A percentile compares a stretch with the other conserved stretches of the same genome.
phyloP scores from a whole-genome alignment of 2,329 filamentous ascomycete genomes.

The Diaporthe humulicola region DNA sequence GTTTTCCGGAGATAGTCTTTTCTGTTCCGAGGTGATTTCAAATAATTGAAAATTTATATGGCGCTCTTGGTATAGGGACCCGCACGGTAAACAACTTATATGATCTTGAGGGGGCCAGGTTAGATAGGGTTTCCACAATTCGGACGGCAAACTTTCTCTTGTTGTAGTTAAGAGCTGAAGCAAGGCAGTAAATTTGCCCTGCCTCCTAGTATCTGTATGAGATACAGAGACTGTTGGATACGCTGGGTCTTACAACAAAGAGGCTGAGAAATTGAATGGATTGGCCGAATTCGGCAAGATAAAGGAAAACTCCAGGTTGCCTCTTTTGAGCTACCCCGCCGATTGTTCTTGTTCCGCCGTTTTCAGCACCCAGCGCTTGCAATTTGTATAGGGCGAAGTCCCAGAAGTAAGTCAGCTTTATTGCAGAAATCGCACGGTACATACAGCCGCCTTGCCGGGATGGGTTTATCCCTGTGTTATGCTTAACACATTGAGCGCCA shows the following conservation, averaged over 20 bases:
- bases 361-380: not conserved
- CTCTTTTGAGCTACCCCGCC: not conserved
- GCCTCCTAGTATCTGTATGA: not conserved
- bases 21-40: not conserved
- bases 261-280: not conserved
- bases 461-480: not conserved
- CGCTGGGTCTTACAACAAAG: not conserved
- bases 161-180: not conserved
- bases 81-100: not conserved
- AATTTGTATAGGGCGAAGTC: too few relatives aligned
- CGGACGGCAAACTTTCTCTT: not conserved
- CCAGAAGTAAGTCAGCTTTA: not conserved
- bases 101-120: not conserved
- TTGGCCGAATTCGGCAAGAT: conserved; percentile 2
- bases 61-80: not conserved
- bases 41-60: too few relatives aligned
- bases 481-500: too few relatives aligned
- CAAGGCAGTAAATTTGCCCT: not conserved
- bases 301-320: not conserved
- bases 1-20: not conserved
- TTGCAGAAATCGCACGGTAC: not conserved
- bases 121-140: not conserved
- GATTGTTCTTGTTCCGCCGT: not conserved
- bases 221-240: not conserved
- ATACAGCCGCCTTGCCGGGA: not conserved